Percentiles rank a stretch among this genome's conserved stretches.
phyloP scores from a whole-genome alignment of 768 basidiomycete species.

The Coprinopsis cinerea region DNA sequence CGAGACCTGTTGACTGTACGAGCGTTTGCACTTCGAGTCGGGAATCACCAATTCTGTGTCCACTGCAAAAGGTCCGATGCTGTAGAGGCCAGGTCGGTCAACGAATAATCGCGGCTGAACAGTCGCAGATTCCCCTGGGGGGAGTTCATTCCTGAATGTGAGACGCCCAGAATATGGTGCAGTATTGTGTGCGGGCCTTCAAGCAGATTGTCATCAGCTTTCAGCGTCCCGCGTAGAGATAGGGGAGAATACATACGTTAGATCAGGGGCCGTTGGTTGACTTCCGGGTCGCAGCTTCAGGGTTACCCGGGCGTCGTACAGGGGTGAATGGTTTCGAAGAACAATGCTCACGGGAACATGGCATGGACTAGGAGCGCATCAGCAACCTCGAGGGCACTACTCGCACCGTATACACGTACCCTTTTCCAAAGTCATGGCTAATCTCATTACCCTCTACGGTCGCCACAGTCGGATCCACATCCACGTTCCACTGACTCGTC shows the following conservation, averaged over 20 bases:
- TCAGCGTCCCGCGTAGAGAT: background rate
- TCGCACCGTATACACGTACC: constrained; percentile 42
- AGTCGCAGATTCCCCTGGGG: constrained; percentile 38
- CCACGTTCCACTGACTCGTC: constrained; percentile 68
- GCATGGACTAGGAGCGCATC: constrained; percentile 40
- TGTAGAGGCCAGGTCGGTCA: constrained; percentile 57
- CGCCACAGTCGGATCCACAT: constrained; percentile 69
- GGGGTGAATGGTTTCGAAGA: constrained; percentile 69
- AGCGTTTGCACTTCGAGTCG: constrained; percentile 17
- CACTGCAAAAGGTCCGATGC: constrained; percentile 61
- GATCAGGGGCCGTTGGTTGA: constrained; percentile 14
- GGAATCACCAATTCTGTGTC: constrained; percentile 37
- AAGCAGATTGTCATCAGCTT: background rate
- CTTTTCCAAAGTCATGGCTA: constrained; percentile 60
- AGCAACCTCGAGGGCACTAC: background rate
- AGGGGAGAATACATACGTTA: background rate
- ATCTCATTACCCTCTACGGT: constrained; percentile 37
- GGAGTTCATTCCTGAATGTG: constrained; percentile 54
- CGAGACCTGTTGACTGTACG: constrained; percentile 29
- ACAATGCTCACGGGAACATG: constrained; percentile 46
- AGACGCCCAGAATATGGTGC: constrained; percentile 63
- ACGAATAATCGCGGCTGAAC: constrained; percentile 55
- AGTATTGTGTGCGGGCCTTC: constrained; percentile 35
- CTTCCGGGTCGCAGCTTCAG: constrained; percentile 37
- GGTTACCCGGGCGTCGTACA: constrained; percentile 51